These are phyloP conservation scores for Artemisia annua DNA, from an alignment of 129 eudicot species.

Conservation along the genomic window DNA sequence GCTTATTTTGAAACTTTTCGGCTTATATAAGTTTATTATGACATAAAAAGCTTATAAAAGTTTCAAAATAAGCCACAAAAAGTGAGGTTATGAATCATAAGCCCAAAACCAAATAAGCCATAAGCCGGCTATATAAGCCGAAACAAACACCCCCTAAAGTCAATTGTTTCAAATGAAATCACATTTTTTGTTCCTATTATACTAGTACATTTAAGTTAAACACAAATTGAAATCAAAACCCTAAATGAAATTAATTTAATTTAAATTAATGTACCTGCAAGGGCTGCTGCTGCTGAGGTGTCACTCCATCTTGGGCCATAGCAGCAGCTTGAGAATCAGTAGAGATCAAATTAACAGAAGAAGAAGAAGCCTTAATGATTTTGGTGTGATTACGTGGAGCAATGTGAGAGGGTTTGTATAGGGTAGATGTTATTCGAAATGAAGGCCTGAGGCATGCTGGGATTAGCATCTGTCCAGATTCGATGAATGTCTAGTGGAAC, in stretches of 20 bases:
- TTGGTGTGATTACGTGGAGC: not conserved
- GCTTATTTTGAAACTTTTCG: too few relatives aligned
- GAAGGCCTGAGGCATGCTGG: conserved; percentile 24
- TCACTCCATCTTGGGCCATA: conserved; percentile 26
- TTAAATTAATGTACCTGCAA: not conserved
- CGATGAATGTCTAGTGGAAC: conserved; percentile 18
- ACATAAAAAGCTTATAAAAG: too few relatives aligned
- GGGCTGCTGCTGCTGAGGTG: not conserved
- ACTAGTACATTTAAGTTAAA: too few relatives aligned
- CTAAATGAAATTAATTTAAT: too few relatives aligned
- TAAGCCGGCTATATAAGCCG: too few relatives aligned
- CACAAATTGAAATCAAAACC: too few relatives aligned
- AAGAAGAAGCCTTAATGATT: not conserved
- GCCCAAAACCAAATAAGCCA: too few relatives aligned
- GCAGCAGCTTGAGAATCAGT: conserved; percentile 20
- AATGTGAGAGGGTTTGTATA: conserved; percentile 28
- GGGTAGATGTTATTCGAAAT: conserved; percentile 13
- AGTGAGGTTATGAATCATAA: too few relatives aligned
- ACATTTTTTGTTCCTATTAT: too few relatives aligned
- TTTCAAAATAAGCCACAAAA: too few relatives aligned
- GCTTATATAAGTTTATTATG: too few relatives aligned
- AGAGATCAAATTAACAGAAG: conserved; percentile 12
- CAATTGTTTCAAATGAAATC: not conserved
- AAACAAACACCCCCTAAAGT: too few relatives aligned
- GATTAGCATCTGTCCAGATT: conserved; percentile 34